Conservation (phyloP, 164 flowering plant genomes). For the Magnolia sinica region DNA sequence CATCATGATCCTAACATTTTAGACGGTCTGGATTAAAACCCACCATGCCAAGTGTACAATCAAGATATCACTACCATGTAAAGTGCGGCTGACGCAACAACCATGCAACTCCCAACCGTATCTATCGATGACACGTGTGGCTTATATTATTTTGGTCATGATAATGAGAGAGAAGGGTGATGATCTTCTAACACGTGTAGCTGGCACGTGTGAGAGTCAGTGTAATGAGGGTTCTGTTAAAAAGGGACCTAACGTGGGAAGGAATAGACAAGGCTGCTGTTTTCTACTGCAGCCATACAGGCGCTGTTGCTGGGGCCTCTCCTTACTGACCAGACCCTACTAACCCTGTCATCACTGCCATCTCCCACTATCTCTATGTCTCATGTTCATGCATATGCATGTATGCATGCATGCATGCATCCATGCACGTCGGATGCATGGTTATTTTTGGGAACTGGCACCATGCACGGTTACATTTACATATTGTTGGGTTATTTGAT, state of each 20-base stretch:
- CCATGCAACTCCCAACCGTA: neutral
- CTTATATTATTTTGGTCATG: neutral
- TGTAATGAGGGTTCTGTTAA: neutral
- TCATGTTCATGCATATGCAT: neutral
- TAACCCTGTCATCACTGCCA: constrained; percentile 7
- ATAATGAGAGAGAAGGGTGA: neutral
- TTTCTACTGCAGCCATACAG: constrained; percentile 5
- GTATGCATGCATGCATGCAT: neutral
- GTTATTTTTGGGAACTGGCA: neutral
- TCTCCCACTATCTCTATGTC: neutral
- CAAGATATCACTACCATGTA: neutral
- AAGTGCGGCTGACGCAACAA: neutral
- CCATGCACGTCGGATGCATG: neutral
- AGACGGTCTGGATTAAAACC: too few relatives aligned
- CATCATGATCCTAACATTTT: too few relatives aligned
- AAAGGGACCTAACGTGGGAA: constrained; percentile 11
- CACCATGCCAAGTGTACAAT: neutral
- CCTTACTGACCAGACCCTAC: constrained; percentile 8
- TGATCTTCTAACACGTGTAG: neutral
- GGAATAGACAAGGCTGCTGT: constrained; percentile 10
- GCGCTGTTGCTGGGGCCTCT: neutral
- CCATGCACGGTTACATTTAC: neutral
- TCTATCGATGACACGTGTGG: neutral
- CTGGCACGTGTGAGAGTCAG: neutral
- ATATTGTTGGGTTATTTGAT: too few relatives aligned